Evolutionary conservation across 1,284 basidiomycete species (phyloP), one percentile per base, ranked within the genome.

Genomic region (Coriolopsis trogii): DNA sequence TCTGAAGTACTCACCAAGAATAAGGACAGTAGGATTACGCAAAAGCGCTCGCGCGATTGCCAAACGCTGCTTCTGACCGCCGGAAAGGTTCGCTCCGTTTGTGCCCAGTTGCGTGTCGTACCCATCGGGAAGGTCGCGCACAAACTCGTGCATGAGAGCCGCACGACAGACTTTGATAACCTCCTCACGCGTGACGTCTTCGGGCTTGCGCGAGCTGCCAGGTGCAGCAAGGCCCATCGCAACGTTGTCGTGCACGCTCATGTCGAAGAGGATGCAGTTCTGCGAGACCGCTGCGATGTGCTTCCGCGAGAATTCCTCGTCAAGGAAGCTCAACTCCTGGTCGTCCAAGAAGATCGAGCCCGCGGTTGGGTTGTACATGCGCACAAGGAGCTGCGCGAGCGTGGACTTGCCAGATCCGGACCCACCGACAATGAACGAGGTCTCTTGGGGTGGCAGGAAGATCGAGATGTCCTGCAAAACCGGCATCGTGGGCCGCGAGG

Each of bases 371-470:
- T 75, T 67, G 74, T 98, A 98, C 68, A 96, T 76, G 8, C 90
- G 80, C 20, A 95, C 77, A 0, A 98, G 78, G 2, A 97, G 79
- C 51, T 88, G 83, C 0, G 91, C 91, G 53, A 98, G 79, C 0
- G 94, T 98, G n/a, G 87, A 91, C 73, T 99, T 98, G 33, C 95
- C 95, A 1, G 87, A 91, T 2, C 95, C 95, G 2, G 90, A 93
- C 2, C 87, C 84, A 41, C 95, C 96, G 47, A 98, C 92, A 62
- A 98, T 87, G 72, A 94, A 98, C 0, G 95, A 97, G 18, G 81
- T 92, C 69, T 98, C 95, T 31, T 81, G 76, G 0, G 92, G 82
- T 1, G 94, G 90, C 41, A 99, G 81, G 77, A 82, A 91, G 56
- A 93, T 75, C 24, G 76, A 81, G 46, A 91, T 81, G 63, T 86